Conservation (phyloP, 2,329 filamentous ascomycete species). For the Cercospora zeina region DNA sequence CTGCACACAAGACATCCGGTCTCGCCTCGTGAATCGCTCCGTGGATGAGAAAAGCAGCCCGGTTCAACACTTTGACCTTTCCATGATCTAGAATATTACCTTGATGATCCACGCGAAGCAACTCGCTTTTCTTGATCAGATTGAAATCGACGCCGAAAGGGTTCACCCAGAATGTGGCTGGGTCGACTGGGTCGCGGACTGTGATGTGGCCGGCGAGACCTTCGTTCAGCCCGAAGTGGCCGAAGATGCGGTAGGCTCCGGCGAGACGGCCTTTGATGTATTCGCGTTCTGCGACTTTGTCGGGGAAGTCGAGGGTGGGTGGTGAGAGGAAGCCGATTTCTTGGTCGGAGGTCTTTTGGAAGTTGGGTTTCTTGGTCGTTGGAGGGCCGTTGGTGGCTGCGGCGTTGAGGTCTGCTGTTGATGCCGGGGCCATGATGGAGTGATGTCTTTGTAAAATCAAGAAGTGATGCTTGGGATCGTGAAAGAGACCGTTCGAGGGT, state of each 20-base stretch:
- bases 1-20: slow-evolving; percentile 45
- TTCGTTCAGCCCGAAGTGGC: slow-evolving; percentile 40
- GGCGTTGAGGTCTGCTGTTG: slow-evolving; percentile 14
- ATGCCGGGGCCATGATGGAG: slow-evolving; percentile 20
- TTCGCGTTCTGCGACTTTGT: slow-evolving; percentile 35
- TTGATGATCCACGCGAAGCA: slow-evolving; percentile 44
- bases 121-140: slow-evolving; percentile 42
- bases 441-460: not conserved
- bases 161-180: slow-evolving; percentile 41
- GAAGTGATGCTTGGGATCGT: not conserved
- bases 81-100: slow-evolving; percentile 43
- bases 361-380: slow-evolving; percentile 16
- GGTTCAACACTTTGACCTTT: slow-evolving; percentile 39
- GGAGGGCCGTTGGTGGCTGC: slow-evolving; percentile 8
- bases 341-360: slow-evolving; percentile 16
- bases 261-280: slow-evolving; percentile 44
- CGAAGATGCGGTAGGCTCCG: slow-evolving; percentile 43
- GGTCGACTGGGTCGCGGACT: slow-evolving; percentile 43
- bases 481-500: not conserved
- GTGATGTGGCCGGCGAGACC: slow-evolving; percentile 43
- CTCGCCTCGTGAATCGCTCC: slow-evolving; percentile 38
- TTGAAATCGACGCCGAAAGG: slow-evolving; percentile 42
- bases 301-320: slow-evolving; percentile 25
- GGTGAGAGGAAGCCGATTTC: slow-evolving; percentile 21
- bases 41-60: slow-evolving; percentile 46